These are phyloP conservation scores for Sporopachydermia cereana DNA, from an alignment of 1,139 yeast genomes.

Conservation along the genomic window DNA sequence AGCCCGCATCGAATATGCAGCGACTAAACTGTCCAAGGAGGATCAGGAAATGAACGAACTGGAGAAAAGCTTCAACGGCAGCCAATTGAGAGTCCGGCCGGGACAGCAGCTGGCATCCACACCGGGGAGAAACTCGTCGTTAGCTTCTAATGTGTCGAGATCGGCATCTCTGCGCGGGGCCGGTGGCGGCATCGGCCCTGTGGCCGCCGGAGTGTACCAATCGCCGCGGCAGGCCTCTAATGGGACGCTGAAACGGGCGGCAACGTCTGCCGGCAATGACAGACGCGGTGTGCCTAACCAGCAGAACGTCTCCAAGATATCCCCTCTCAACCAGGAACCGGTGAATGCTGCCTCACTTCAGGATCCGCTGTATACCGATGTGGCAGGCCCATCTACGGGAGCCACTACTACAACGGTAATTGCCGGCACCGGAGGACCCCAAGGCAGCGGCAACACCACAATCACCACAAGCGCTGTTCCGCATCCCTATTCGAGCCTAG, in stretches of 20 bases:
- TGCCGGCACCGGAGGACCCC: neutral
- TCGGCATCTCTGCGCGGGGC: neutral
- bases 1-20: constrained; percentile 2
- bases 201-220: too few species aligned
- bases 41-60: neutral
- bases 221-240: neutral
- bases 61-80: neutral
- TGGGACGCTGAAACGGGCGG: neutral
- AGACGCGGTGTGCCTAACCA: neutral
- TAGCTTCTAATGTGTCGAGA: neutral
- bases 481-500: neutral
- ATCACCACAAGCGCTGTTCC: neutral
- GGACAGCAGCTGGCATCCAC: neutral
- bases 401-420: neutral
- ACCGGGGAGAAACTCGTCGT: neutral
- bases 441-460: too few species aligned
- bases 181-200: too few species aligned
- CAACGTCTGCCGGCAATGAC: neutral
- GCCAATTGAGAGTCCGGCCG: neutral
- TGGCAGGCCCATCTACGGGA: neutral
- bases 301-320: too few species aligned
- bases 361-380: neutral
- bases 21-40: constrained; percentile 15
- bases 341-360: too few species aligned
- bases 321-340: neutral